Evolutionary conservation across 352 stramenopile species (phyloP), one percentile per base, ranked within the genome.

Genomic region (Phytophthora palmivora): DNA sequence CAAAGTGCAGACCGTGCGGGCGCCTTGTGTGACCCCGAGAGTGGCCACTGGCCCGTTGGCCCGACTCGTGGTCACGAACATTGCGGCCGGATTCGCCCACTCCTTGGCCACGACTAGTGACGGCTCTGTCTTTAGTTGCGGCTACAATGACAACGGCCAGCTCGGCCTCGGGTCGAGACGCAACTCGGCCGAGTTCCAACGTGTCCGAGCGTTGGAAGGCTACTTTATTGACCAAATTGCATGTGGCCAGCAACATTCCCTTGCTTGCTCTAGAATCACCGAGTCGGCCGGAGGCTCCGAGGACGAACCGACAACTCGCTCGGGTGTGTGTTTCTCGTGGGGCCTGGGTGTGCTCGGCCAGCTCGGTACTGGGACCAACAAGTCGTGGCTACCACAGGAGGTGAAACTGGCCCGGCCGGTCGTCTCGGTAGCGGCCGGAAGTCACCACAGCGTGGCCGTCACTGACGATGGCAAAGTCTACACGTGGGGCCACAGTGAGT

Each of bases 131-230:
- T 92, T 87, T 39, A 88, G 78, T 52, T 94, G 85, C 34, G 85
- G 85, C 14, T 94, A 94, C 83, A 94, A 94, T 48, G 85, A 94
- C 61, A 91, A 89, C 50, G 83, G 85, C 10, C 85, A 94, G 52
- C 63, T 94, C 2, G 85, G 85, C 6, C 67, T 84, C 2, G 83
- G 83, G 26, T 84, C 82, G 44, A 67, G 82, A 30, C 82, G 82
- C 50, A 90, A 91, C 52, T 74, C 82, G 42, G 72, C 83, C 12
- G 69, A 87, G 19, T 94, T 94, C 48, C 57, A 74, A 37, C 67
- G 30, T 3, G 81, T 94, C 12, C 44, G 59, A 18, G 77, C 76
- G 19, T 58, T 94, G 16, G 70, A 81, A 5, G 69, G 59, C 6
- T 77, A 72, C 19, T 79, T 79, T 36, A 84, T 92, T 49, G 65